A percentile compares a stretch with the other conserved stretches of the same genome.
Evolutionary conservation across 139 green algal species (phyloP).

Genomic region (Eudorina sp.): DNA sequence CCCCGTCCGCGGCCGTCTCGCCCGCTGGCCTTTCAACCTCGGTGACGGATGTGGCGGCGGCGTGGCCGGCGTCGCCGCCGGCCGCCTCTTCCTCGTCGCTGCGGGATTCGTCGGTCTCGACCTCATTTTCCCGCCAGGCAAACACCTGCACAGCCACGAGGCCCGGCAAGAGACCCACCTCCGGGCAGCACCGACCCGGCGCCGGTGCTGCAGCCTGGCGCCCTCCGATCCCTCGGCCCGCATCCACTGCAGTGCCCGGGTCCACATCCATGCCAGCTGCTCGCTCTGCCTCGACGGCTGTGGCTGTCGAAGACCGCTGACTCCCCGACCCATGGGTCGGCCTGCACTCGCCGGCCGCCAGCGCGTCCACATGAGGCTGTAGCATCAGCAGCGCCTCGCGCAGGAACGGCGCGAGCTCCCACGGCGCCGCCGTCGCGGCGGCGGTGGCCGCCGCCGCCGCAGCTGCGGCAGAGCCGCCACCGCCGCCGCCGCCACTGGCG

Average conservation of each 20-base stretch:
- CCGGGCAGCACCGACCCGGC: too few species aligned
- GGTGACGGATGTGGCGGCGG: too few species aligned
- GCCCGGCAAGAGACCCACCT: not conserved
- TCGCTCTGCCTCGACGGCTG: too few species aligned
- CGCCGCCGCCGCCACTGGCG: not conserved
- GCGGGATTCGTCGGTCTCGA: not conserved
- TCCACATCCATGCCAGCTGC: too few species aligned
- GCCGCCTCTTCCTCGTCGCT: not conserved
- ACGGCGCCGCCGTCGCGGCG: not conserved
- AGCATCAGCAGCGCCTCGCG: slow-evolving; percentile 32
- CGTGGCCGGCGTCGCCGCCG: not conserved
- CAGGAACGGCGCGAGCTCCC: slow-evolving; percentile 8
- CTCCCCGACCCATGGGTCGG: too few species aligned
- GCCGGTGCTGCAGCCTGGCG: too few species aligned
- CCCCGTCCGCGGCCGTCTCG: not conserved
- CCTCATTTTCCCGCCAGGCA: not conserved
- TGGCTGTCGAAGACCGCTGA: too few species aligned
- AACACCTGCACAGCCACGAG: not conserved
- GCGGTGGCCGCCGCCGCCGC: not conserved
- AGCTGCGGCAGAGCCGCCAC: not conserved
- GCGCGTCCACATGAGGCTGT: not conserved
- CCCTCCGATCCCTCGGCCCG: too few species aligned
- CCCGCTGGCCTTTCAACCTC: too few species aligned
- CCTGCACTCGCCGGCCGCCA: not conserved
- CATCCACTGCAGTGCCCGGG: too few species aligned